A percentile compares a stretch with the other conserved stretches of the same genome.
Conservation (phyloP, 1,284 basidiomycete genomes). For the Crucibulum parvulum region DNA sequence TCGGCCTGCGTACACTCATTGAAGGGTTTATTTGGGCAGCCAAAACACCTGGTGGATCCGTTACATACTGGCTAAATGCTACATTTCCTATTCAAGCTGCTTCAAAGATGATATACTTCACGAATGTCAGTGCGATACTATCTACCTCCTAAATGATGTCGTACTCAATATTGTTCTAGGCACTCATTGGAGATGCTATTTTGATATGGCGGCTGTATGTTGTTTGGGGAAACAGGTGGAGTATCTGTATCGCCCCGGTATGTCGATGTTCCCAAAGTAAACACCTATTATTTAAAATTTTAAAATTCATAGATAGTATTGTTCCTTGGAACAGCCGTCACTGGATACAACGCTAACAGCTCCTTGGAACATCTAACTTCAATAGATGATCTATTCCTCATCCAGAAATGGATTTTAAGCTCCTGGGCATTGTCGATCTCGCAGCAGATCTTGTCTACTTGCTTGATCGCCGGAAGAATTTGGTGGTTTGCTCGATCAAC, state of each 20-base stretch:
- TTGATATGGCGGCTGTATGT: slow-evolving; percentile 26
- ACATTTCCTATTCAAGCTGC: slow-evolving; percentile 4
- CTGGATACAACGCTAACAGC: slow-evolving; percentile 1
- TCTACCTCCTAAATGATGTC: neutral
- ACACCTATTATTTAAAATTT: neutral
- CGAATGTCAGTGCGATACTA: slow-evolving; percentile 6
- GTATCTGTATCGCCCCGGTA: slow-evolving; percentile 17
- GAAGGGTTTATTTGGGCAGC: slow-evolving; percentile 12
- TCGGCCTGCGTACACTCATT: slow-evolving; percentile 14
- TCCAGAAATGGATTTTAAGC: slow-evolving; percentile 1
- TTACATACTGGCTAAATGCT: slow-evolving; percentile 10
- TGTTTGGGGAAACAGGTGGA: slow-evolving; percentile 24
- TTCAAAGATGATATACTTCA: slow-evolving; percentile 7
- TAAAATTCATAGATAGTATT: slow-evolving; percentile 1
- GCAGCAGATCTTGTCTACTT: slow-evolving; percentile 10
- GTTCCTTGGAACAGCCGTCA: neutral
- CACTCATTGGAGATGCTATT: slow-evolving; percentile 21
- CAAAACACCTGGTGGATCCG: slow-evolving; percentile 3
- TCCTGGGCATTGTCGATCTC: slow-evolving; percentile 8
- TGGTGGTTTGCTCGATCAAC: slow-evolving; percentile 17
- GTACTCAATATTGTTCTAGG: slow-evolving; percentile 6
- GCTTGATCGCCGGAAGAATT: slow-evolving; percentile 12
- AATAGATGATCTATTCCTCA: neutral
- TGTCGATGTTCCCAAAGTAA: slow-evolving; percentile 2
- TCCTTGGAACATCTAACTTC: neutral